A percentile compares a stretch with the other conserved stretches of the same genome.
Conservation (phyloP, 306 rosid species). For the Acacia acuminata region DNA sequence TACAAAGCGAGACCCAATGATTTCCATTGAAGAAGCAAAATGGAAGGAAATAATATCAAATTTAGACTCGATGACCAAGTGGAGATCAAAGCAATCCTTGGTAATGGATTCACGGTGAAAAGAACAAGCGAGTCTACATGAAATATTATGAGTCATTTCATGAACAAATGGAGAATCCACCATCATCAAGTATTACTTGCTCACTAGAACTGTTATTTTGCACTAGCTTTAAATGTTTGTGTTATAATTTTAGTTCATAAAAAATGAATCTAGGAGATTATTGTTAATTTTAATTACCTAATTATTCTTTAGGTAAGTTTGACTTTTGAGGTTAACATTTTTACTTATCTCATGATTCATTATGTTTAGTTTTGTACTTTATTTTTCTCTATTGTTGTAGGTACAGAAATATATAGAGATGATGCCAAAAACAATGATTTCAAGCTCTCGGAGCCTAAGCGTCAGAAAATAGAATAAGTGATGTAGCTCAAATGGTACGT, state of each 20-base stretch:
- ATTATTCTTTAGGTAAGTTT: background rate
- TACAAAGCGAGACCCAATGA: no score
- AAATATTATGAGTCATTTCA: background rate
- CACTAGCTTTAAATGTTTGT: background rate
- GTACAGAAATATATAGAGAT: background rate
- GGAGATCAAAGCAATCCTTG: background rate
- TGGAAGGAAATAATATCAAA: background rate
- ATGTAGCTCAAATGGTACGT: background rate
- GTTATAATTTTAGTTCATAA: background rate
- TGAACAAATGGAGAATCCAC: background rate
- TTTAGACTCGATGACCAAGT: background rate
- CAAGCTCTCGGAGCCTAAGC: background rate
- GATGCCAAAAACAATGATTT: background rate
- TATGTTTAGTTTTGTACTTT: background rate
- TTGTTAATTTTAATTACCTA: background rate
- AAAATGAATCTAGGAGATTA: background rate
- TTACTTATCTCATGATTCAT: background rate
- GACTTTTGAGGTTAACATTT: background rate
- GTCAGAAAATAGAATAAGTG: background rate
- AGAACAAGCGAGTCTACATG: background rate
- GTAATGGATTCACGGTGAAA: background rate
- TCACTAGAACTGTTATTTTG: background rate
- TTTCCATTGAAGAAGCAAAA: background rate
- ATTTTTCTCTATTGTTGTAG: background rate
- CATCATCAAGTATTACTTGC: background rate